Conservation (phyloP, 2,329 filamentous ascomycete species). For the Akanthomyces muscarius region DNA sequence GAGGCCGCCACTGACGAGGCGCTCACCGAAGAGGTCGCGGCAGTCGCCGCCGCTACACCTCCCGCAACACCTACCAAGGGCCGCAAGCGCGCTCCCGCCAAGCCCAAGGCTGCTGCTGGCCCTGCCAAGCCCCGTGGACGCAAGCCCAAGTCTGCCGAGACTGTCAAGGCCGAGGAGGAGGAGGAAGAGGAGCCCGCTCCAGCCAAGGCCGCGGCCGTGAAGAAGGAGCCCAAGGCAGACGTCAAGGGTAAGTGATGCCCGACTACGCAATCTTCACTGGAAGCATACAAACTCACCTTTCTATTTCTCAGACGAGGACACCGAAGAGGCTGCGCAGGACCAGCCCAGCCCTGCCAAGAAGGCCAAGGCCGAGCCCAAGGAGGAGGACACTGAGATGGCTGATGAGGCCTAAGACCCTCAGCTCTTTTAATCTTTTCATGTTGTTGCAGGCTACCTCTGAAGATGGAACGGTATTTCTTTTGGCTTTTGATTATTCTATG, state of each 20-base stretch:
- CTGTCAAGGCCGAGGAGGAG: conserved; percentile 20
- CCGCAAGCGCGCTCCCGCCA: conserved; percentile 10
- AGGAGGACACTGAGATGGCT: conserved; percentile 4
- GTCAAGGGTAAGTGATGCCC: not conserved
- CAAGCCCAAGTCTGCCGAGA: conserved; percentile 16
- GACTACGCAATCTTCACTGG: too few relatives aligned
- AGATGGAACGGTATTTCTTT: not conserved
- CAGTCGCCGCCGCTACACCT: not conserved
- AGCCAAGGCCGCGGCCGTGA: not conserved
- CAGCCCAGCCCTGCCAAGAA: conserved; percentile 26
- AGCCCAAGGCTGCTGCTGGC: conserved; percentile 18
- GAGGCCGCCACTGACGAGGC: not conserved
- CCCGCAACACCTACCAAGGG: not conserved
- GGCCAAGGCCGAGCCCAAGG: conserved; percentile 28
- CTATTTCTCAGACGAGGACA: not conserved
- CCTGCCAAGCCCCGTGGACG: conserved; percentile 12
- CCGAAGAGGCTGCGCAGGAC: not conserved
- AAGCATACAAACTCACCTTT: not conserved
- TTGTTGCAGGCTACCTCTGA: not conserved
- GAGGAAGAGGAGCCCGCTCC: conserved; percentile 17
- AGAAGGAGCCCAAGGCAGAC: not conserved
- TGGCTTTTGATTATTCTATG: not conserved
- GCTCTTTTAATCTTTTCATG: not conserved
- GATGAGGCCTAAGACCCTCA: not conserved
- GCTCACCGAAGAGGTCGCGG: not conserved